Evolutionary conservation across 371 early-diverging fungal genomes (phyloP).

Genomic region (Mortierella sp.): DNA sequence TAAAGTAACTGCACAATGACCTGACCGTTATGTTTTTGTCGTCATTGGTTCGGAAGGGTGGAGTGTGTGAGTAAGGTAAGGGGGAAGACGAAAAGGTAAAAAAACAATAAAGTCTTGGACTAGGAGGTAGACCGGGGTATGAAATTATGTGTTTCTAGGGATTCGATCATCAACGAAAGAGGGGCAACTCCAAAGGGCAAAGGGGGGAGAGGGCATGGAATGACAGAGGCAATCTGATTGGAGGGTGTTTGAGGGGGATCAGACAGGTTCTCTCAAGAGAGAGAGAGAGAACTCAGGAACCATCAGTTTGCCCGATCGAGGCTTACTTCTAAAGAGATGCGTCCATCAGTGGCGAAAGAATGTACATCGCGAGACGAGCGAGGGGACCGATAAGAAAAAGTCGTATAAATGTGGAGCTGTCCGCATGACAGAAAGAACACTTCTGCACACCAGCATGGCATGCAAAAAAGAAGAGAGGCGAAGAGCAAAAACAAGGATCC

Average conservation of each 20-base stretch:
- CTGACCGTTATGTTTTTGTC: neutral
- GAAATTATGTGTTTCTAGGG: neutral
- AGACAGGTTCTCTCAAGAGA: too few relatives aligned
- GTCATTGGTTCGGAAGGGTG: neutral
- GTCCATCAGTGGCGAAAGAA: neutral
- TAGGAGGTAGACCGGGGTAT: neutral
- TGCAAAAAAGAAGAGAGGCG: neutral
- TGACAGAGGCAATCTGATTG: neutral
- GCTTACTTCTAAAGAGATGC: neutral
- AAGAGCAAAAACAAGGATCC: neutral
- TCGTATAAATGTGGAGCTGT: too few relatives aligned
- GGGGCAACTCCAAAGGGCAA: neutral
- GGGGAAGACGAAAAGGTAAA: neutral
- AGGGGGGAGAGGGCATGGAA: too few relatives aligned
- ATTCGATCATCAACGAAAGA: neutral
- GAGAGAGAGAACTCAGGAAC: neutral
- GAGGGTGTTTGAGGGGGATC: neutral
- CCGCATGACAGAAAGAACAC: neutral
- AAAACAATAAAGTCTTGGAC: slow-evolving; percentile 12
- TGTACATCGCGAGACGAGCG: neutral
- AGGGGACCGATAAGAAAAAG: neutral
- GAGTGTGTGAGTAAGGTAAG: neutral
- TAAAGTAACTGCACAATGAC: neutral
- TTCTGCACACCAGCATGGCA: neutral
- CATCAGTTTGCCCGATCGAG: neutral